Evolutionary conservation across 495 filamentous ascomycete genomes (phyloP).

Genomic region (Xylaria intraflava): DNA sequence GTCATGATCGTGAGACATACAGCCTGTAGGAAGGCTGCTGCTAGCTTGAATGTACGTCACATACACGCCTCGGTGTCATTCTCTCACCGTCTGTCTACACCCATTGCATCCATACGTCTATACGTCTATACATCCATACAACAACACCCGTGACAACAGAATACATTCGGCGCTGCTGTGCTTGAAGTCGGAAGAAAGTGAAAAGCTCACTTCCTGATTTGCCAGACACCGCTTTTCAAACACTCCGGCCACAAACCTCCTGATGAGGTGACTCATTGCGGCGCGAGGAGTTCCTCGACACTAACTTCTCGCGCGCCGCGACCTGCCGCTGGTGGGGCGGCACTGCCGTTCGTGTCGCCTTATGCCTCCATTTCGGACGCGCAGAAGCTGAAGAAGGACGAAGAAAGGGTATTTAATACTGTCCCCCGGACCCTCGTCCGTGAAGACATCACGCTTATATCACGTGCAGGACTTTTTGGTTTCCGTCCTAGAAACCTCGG

Average conservation of each 20-base stretch:
- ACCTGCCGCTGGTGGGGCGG: constrained; percentile 17
- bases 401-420: constrained; percentile 29
- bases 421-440: background rate
- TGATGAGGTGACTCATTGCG: constrained; percentile 6
- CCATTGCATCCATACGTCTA: background rate
- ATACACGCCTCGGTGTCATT: constrained; percentile 1
- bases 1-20: constrained; percentile 25
- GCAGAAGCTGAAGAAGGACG: constrained; percentile 37
- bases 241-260: constrained; percentile 8
- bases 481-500: constrained; percentile 72
- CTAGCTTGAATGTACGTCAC: constrained; percentile 25
- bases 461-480: constrained; percentile 66
- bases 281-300: constrained; percentile 1
- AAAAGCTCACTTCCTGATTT: background rate
- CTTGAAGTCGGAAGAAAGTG: background rate
- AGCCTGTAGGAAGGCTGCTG: constrained; percentile 26
- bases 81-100: no score
- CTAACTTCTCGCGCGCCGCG: constrained; percentile 14
- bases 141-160: background rate
- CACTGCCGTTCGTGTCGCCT: constrained; percentile 21
- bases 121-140: background rate
- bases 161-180: background rate
- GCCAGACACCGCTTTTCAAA: constrained; percentile 21
- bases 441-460: constrained; percentile 9
- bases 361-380: constrained; percentile 35